Base-by-base conservation (phyloP, 2,329 filamentous ascomycete species). In the Metarhizium guizhouense region DNA sequence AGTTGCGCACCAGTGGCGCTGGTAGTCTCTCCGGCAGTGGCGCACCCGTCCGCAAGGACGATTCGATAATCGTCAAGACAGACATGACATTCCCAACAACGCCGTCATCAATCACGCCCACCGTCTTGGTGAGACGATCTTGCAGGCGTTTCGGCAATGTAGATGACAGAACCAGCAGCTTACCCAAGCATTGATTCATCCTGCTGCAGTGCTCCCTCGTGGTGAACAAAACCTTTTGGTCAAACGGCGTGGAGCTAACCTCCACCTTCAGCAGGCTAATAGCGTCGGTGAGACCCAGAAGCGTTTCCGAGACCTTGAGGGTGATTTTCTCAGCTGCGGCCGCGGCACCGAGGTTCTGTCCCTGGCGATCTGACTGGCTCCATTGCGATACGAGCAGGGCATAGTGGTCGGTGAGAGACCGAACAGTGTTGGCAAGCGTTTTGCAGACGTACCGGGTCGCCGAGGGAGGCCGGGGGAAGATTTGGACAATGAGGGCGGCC, bases 11-110 rank as follows among this genome's bases (percentile, higher is more conserved):
- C 25, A 80, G 59, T 2, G 77, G 78, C 1, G 74, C 72, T 0
- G 77, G 77, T 0, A 80, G 59, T 3, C 76, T 65, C 53, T 76
- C 74, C 0, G 77, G 77, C 0, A 78, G 60, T 0, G 78, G 69
- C n/a, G 72, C 70, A 0, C 75, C 77, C 0, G 75, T 78, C 20
- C 73, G 70, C 14, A 81, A 61, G 2, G 75, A 65, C 52, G 78
- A 75, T 51, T 78, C 75, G 6, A 77, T 62, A 3, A 79, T 70
- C 1, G 65, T 67, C 1, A 80, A 61, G 2, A 79, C 75, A 1
- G 75, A 74, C 77, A 80, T 81, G 52, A 77, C 59, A 32, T 79
- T 76, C 3, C 73, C 76, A 10, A 80, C 73, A n/a, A 66, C 67
- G 1, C 67, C 64, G 16, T 77, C 71, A 34, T 76, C 72, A 0